These are phyloP conservation scores for Stagonosporopsis cucurbitacearum DNA, from an alignment of 2,329 filamentous ascomycete genomes.

Conservation along the genomic window DNA sequence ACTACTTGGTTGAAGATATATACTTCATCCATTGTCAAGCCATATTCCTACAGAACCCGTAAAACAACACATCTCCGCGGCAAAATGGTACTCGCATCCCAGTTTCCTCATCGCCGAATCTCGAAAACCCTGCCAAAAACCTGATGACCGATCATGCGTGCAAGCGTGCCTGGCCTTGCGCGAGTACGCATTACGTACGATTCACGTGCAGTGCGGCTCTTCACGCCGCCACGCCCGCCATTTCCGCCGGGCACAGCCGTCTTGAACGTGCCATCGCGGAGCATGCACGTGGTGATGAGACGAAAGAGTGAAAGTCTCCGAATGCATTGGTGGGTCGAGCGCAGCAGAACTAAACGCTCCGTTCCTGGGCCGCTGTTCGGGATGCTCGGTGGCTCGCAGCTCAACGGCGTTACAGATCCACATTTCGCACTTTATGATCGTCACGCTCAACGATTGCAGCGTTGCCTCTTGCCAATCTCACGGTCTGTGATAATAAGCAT, in stretches of 20 bases:
- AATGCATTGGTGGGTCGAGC: neutral
- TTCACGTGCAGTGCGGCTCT: constrained; percentile 9
- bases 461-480: constrained; percentile 1
- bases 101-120: neutral
- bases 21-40: constrained; percentile 3
- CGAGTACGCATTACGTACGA: constrained; percentile 14
- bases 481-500: neutral
- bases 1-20: constrained; percentile 6
- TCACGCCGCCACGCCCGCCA: constrained; percentile 9
- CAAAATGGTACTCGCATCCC: neutral
- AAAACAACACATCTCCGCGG: constrained; percentile 17
- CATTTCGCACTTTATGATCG: neutral
- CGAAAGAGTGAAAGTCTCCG: constrained; percentile 16
- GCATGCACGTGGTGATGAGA: neutral
- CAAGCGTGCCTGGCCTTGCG: constrained; percentile 8
- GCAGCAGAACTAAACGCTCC: neutral
- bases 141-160: constrained; percentile 10
- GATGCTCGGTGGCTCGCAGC: too few relatives aligned
- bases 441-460: neutral
- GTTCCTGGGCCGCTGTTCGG: neutral
- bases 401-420: neutral
- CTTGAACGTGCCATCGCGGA: neutral
- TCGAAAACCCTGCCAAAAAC: neutral
- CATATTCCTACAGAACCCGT: constrained; percentile 10
- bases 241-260: neutral